A percentile compares a stretch with the other conserved stretches of the same genome.
Evolutionary conservation across 1,284 basidiomycete species (phyloP).

Genomic region (Taiwanofungus camphoratus): DNA sequence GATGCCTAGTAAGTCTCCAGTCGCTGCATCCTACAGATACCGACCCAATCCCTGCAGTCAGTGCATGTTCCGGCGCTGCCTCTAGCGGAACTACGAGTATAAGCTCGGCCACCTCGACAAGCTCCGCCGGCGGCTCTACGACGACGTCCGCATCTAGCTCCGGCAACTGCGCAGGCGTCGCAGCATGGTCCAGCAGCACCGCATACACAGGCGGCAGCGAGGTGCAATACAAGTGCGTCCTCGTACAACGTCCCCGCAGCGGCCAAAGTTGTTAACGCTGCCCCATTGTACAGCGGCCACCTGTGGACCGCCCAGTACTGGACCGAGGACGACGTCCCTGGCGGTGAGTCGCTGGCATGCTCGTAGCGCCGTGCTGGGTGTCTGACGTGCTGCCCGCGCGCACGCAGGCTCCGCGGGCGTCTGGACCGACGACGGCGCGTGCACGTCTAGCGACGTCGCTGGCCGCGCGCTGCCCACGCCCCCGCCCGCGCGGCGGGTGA

Average conservation of each 20-base stretch:
- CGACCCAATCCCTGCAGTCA: slow-evolving; percentile 35
- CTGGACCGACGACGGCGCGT: slow-evolving; percentile 33
- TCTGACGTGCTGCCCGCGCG: not conserved
- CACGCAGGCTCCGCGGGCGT: slow-evolving; percentile 28
- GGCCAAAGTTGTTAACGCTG: slow-evolving; percentile 15
- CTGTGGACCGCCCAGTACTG: slow-evolving; percentile 53
- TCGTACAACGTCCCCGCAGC: slow-evolving; percentile 13
- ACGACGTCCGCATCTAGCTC: slow-evolving; percentile 24
- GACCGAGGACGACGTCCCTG: slow-evolving; percentile 52
- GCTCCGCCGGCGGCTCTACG: slow-evolving; percentile 23
- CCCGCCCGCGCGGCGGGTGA: slow-evolving; percentile 6
- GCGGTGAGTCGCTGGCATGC: slow-evolving; percentile 28
- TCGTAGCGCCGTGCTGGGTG: not conserved
- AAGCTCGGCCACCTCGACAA: slow-evolving; percentile 22
- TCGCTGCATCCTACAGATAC: slow-evolving; percentile 5
- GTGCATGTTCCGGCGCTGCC: slow-evolving; percentile 41
- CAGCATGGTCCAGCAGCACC: slow-evolving; percentile 41
- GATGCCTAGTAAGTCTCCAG: slow-evolving; percentile 48
- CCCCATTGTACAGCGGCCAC: slow-evolving; percentile 30
- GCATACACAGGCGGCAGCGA: slow-evolving; percentile 45
- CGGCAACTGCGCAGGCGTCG: slow-evolving; percentile 41
- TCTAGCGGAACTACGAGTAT: slow-evolving; percentile 4
- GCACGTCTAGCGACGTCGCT: slow-evolving; percentile 17
- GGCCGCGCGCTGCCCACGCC: slow-evolving; percentile 10
- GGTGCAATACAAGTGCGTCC: slow-evolving; percentile 43